Conservation (phyloP, 495 filamentous ascomycete genomes). For the Xylaria intraflava region DNA sequence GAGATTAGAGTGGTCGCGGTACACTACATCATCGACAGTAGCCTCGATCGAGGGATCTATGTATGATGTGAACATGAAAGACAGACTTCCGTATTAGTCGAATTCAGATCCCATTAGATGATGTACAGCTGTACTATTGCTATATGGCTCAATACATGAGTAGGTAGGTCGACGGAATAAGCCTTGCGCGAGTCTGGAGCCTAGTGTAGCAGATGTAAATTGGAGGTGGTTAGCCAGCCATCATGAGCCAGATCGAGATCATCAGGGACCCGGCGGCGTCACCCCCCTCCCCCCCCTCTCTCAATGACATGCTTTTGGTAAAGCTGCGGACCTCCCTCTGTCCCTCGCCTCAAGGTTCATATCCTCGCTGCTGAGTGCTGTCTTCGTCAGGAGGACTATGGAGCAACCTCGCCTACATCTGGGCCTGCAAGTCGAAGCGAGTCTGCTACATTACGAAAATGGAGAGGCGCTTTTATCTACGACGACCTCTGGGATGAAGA, state of each 20-base stretch:
- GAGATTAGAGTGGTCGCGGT: no score
- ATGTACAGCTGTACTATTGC: background rate
- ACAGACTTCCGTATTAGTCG: background rate
- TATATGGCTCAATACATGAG: background rate
- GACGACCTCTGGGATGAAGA: background rate
- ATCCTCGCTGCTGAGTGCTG: background rate
- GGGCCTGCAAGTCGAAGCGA: background rate
- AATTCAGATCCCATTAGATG: background rate
- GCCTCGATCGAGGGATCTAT: background rate
- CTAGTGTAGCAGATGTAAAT: background rate
- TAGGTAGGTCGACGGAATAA: no score
- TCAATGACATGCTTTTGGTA: conserved; percentile 1
- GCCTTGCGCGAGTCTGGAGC: no score
- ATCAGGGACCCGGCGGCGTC: background rate
- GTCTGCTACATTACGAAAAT: background rate
- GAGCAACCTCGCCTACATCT: background rate
- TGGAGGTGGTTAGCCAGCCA: background rate
- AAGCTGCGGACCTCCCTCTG: background rate
- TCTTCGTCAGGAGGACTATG: background rate
- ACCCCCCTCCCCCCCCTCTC: background rate
- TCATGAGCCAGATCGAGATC: background rate
- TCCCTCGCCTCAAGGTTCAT: background rate
- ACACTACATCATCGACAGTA: background rate
- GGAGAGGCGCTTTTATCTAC: background rate
- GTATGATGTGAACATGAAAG: background rate